These are phyloP conservation scores for Penicillium malachiteum DNA, from an alignment of 495 filamentous ascomycete species.

Conservation along the genomic window DNA sequence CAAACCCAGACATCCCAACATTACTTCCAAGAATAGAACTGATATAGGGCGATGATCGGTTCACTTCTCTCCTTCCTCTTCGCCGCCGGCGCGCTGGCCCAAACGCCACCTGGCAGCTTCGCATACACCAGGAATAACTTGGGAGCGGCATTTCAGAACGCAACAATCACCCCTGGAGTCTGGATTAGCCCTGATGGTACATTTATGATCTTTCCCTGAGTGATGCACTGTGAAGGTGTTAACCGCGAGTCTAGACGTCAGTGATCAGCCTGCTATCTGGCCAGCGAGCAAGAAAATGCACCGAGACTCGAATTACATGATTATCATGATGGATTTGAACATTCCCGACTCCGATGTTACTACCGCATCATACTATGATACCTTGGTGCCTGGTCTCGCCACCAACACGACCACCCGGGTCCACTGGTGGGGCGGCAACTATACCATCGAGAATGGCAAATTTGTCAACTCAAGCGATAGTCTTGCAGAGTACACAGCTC, in stretches of 20 bases:
- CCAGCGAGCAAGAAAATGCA: not conserved
- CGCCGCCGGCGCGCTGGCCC: conserved; percentile 2
- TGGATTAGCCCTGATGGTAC: conserved; percentile 7
- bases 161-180: conserved; percentile 5
- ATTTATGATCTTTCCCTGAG: not conserved
- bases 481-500: conserved; percentile 6
- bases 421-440: conserved; percentile 12
- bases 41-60: not conserved
- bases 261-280: conserved; percentile 2
- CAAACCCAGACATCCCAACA: too few species aligned
- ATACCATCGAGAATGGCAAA: conserved; percentile 4
- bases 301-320: conserved; percentile 4
- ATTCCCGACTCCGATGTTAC: conserved; percentile 12
- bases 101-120: conserved; percentile 5
- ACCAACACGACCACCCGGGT: conserved; percentile 6
- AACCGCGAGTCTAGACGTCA: not conserved
- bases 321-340: conserved; percentile 10
- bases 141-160: conserved; percentile 1
- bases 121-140: conserved; percentile 2
- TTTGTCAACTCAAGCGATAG: conserved; percentile 7
- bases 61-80: not conserved
- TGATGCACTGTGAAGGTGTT: not conserved
- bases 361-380: conserved; percentile 5
- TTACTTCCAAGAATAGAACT: too few species aligned
- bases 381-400: conserved; percentile 2